A percentile compares a stretch with the other conserved stretches of the same genome.
Evolutionary conservation across 2,329 filamentous ascomycete genomes (phyloP).

Genomic region (Aspergillus quadricinctus): DNA sequence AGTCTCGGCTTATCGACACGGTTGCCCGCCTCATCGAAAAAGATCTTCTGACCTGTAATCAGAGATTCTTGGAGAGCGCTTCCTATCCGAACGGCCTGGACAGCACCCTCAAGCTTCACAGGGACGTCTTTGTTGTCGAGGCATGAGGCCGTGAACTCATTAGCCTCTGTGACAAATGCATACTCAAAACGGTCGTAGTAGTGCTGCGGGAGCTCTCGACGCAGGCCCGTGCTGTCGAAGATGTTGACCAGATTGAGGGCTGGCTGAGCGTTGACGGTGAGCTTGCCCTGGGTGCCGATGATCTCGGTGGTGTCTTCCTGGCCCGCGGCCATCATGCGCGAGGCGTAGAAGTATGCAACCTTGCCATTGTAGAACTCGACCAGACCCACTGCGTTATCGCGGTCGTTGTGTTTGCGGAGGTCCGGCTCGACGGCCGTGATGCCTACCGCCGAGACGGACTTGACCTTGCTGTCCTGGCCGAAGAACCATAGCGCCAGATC

Average conservation of each 20-base stretch:
- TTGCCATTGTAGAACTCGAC: slow-evolving; percentile 62
- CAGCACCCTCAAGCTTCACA: slow-evolving; percentile 54
- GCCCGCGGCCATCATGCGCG: slow-evolving; percentile 64
- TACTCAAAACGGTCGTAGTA: slow-evolving; percentile 63
- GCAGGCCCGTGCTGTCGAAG: slow-evolving; percentile 51
- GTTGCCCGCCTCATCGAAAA: slow-evolving; percentile 54
- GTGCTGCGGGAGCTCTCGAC: slow-evolving; percentile 56
- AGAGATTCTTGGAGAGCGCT: slow-evolving; percentile 56
- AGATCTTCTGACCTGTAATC: slow-evolving; percentile 53
- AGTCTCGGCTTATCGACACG: slow-evolving; percentile 33
- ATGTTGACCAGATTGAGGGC: slow-evolving; percentile 53
- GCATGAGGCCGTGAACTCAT: slow-evolving; percentile 59
- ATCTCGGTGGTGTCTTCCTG: slow-evolving; percentile 66
- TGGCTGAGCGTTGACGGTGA: slow-evolving; percentile 59
- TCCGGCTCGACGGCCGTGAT: slow-evolving; percentile 58
- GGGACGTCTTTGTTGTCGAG: slow-evolving; percentile 54
- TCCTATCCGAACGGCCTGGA: slow-evolving; percentile 57
- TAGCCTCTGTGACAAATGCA: slow-evolving; percentile 61
- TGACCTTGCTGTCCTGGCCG: slow-evolving; percentile 50
- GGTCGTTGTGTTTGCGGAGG: slow-evolving; percentile 54
- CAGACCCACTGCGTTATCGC: slow-evolving; percentile 60
- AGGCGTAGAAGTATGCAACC: slow-evolving; percentile 61
- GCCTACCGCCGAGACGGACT: slow-evolving; percentile 53
- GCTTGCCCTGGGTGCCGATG: slow-evolving; percentile 62
- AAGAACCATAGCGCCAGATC: slow-evolving; percentile 63